These are phyloP conservation scores for Mycosarcoma mackinlayi DNA, from an alignment of 1,284 basidiomycete genomes.

Conservation along the genomic window DNA sequence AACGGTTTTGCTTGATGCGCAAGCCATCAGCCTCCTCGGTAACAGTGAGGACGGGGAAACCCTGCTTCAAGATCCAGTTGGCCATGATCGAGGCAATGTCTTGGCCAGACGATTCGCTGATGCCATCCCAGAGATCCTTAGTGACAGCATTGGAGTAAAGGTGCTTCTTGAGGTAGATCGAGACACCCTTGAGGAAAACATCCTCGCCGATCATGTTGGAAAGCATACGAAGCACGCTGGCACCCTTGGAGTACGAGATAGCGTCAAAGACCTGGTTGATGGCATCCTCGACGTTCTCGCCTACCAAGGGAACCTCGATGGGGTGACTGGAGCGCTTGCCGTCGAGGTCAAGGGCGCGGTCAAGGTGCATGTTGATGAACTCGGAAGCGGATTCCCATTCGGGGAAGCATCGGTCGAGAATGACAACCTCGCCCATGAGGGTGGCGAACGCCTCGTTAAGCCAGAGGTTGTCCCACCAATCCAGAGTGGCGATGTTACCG, in stretches of 20 bases:
- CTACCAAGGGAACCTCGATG: constrained; percentile 80
- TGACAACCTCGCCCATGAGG: constrained; percentile 85
- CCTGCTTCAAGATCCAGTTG: constrained; percentile 88
- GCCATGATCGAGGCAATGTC: constrained; percentile 87
- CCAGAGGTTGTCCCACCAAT: constrained; percentile 80
- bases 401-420: constrained; percentile 75
- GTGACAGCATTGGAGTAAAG: constrained; percentile 86
- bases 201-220: constrained; percentile 83
- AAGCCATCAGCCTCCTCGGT: constrained; percentile 76
- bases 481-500: constrained; percentile 90
- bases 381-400: constrained; percentile 73
- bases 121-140: constrained; percentile 88
- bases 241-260: constrained; percentile 70
- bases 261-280: constrained; percentile 67
- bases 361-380: constrained; percentile 73
- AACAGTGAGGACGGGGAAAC: constrained; percentile 82
- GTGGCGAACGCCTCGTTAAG: constrained; percentile 83
- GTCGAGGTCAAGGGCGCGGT: constrained; percentile 81
- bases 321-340: constrained; percentile 92
- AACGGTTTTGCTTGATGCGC: constrained; percentile 82
- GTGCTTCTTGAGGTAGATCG: constrained; percentile 88
- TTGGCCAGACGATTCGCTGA: constrained; percentile 80
- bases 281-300: constrained; percentile 64
- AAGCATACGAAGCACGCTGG: constrained; percentile 88
- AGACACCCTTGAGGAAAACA: constrained; percentile 72